Conservation (phyloP, 768 basidiomycete genomes). For the Naganishia vishniacii region DNA sequence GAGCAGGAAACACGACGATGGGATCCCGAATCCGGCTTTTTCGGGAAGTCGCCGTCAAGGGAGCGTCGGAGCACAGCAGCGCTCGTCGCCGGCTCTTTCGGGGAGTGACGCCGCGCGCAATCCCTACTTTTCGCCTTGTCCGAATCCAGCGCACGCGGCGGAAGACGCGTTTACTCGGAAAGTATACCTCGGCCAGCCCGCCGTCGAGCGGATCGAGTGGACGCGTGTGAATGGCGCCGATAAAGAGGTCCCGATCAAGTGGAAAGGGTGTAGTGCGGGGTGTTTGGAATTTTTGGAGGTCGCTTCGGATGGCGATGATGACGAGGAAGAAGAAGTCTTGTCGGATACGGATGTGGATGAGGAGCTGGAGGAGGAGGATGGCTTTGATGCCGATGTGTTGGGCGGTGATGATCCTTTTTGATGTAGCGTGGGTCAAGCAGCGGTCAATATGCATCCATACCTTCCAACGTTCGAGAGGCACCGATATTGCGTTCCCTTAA, state of each 20-base stretch:
- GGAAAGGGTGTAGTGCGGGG: constrained; percentile 42
- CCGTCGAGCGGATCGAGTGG: constrained; percentile 45
- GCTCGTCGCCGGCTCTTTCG: no score
- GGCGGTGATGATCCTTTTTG: constrained; percentile 21
- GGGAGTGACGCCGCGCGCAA: constrained; percentile 41
- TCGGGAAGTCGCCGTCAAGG: no score
- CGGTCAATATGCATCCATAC: no score
- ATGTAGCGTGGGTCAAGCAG: no score
- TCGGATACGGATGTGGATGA: constrained; percentile 28
- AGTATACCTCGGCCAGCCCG: constrained; percentile 36
- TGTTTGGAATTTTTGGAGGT: constrained; percentile 43
- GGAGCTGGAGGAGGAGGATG: constrained; percentile 20
- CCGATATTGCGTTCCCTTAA: no score
- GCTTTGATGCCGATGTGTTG: constrained; percentile 22
- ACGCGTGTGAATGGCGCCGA: constrained; percentile 31
- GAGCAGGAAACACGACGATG: constrained; percentile 5
- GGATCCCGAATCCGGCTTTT: constrained; percentile 21
- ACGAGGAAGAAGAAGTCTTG: constrained; percentile 23
- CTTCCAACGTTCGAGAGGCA: no score
- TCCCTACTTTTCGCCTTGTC: constrained; percentile 42
- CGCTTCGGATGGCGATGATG: constrained; percentile 29
- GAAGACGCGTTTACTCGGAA: constrained; percentile 28
- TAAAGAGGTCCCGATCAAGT: constrained; percentile 35
- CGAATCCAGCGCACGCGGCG: constrained; percentile 39
- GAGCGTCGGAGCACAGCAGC: no score